phyloP scores from a whole-genome alignment of 2,329 filamentous ascomycete genomes.

The Aspergillus novoparasiticus region DNA sequence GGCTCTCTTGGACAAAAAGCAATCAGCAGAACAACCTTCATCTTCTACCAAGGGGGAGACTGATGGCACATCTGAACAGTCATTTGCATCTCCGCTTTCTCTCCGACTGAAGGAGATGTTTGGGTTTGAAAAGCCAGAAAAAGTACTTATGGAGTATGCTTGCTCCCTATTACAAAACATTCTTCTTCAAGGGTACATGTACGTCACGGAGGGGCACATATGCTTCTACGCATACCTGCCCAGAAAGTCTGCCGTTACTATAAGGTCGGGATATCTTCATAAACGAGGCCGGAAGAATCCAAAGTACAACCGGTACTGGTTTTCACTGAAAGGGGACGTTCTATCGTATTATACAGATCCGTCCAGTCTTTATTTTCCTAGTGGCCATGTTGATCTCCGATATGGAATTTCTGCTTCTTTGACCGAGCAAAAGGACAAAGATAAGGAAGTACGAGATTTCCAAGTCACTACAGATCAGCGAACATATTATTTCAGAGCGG shows the following conservation, averaged over 20 bases:
- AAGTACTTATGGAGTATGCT: constrained; percentile 86
- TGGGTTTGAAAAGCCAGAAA: constrained; percentile 76
- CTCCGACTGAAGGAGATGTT: constrained; percentile 81
- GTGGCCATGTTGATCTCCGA: constrained; percentile 86
- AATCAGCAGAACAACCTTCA: constrained; percentile 21
- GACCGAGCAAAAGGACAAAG: constrained; percentile 66
- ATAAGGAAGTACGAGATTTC: constrained; percentile 75
- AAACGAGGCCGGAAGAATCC: constrained; percentile 89
- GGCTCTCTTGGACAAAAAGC: constrained; percentile 56
- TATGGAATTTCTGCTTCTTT: constrained; percentile 88
- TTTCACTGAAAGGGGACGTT: constrained; percentile 86
- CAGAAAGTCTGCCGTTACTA: constrained; percentile 77
- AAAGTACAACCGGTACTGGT: constrained; percentile 90
- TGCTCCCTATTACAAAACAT: constrained; percentile 93
- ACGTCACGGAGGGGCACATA: constrained; percentile 88
- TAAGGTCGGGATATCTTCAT: constrained; percentile 84
- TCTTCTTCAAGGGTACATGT: constrained; percentile 90
- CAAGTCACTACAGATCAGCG: constrained; percentile 79
- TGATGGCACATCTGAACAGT: constrained; percentile 53
- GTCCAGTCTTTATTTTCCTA: constrained; percentile 85
- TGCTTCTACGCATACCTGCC: constrained; percentile 98
- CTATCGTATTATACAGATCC: constrained; percentile 85
- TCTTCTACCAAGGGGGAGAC: constrained; percentile 37
- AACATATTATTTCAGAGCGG: constrained; percentile 84
- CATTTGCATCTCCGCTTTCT: constrained; percentile 62